Evolutionary conservation across 2,329 filamentous ascomycete genomes (phyloP).

Genomic region (Geoglossum cookeanum): DNA sequence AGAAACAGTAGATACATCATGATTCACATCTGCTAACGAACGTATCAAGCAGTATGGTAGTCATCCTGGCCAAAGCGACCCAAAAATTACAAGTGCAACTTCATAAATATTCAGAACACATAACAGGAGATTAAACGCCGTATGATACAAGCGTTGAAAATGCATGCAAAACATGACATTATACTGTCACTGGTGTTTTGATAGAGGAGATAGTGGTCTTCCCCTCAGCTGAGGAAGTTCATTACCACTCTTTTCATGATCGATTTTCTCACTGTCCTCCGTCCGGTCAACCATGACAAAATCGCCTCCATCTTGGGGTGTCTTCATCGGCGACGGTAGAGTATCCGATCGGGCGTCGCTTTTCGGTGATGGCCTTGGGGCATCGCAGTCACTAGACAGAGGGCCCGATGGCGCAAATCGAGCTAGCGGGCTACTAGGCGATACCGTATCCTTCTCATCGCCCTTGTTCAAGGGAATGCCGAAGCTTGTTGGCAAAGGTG

Average conservation of each 20-base stretch:
- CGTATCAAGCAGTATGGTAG: background rate
- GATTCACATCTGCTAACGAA: background rate
- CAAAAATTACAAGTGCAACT: background rate
- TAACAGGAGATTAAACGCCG: background rate
- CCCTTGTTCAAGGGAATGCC: background rate
- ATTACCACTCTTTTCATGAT: background rate
- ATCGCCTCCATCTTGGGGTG: background rate
- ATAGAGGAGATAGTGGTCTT: background rate
- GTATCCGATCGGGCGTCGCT: background rate
- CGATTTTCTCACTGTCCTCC: background rate
- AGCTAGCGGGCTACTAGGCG: background rate
- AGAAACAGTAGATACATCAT: background rate
- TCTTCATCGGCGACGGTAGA: background rate
- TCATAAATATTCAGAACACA: background rate
- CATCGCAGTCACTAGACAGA: background rate
- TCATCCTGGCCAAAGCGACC: background rate
- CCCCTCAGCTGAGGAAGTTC: background rate
- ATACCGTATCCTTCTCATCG: background rate
- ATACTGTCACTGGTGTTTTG: background rate
- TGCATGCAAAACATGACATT: background rate
- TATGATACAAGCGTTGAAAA: background rate
- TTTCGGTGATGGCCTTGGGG: background rate
- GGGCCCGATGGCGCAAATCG: background rate
- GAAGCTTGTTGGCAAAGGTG: background rate
- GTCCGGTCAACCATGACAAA: background rate